These are phyloP conservation scores for Cyberlindnera maritima DNA, from an alignment of 805 yeast genomes.

Conservation along the genomic window DNA sequence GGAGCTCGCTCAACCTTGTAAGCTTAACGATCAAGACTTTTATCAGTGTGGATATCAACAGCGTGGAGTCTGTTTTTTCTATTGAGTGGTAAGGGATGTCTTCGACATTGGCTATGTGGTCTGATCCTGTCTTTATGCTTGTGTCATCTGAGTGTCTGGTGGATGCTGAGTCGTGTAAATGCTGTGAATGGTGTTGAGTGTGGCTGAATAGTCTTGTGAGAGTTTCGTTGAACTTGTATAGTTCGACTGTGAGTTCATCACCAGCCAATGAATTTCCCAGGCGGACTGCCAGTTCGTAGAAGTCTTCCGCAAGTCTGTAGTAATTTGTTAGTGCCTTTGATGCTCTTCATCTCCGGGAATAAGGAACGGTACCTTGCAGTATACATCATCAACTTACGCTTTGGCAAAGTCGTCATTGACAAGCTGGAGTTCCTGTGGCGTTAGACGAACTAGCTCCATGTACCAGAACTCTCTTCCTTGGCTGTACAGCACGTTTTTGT, in stretches of 20 bases:
- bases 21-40: constrained; percentile 20
- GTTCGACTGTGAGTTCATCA: constrained; percentile 16
- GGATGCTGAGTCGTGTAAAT: neutral
- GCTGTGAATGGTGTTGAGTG: neutral
- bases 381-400: constrained; percentile 10
- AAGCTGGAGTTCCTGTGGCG: constrained; percentile 23
- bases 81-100: neutral
- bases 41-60: constrained; percentile 19
- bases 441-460: constrained; percentile 16
- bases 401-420: constrained; percentile 23
- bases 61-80: constrained; percentile 14
- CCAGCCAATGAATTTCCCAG: constrained; percentile 11
- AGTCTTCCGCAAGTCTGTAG: constrained; percentile 12
- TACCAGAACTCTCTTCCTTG: constrained; percentile 25
- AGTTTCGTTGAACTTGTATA: constrained; percentile 28
- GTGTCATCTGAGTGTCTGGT: neutral
- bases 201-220: constrained; percentile 23
- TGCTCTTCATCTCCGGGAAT: too few relatives aligned
- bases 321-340: too few relatives aligned
- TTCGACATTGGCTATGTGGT: neutral
- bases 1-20: constrained; percentile 7
- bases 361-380: neutral
- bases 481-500: constrained; percentile 3
- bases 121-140: constrained; percentile 1
- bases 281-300: constrained; percentile 15